phyloP scores from a whole-genome alignment of 1,139 yeast genomes.

The Pichia kudriavzevii region DNA sequence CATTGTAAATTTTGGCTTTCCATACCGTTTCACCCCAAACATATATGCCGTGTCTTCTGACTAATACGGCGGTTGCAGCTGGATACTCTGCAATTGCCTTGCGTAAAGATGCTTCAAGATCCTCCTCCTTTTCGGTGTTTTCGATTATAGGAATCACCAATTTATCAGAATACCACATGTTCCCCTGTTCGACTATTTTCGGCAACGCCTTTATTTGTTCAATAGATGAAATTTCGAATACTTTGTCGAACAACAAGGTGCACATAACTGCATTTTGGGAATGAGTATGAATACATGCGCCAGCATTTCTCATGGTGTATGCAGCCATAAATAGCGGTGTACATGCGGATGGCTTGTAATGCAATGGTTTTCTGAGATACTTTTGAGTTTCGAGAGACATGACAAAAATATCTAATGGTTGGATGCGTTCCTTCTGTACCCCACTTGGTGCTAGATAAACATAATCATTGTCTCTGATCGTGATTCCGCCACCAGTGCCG shows the following conservation, averaged over 20 bases:
- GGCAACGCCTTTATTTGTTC: slow-evolving; percentile 96
- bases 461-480: slow-evolving; percentile 54
- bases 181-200: slow-evolving; percentile 56
- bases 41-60: slow-evolving; percentile 87
- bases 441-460: slow-evolving; percentile 91
- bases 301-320: slow-evolving; percentile 65
- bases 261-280: slow-evolving; percentile 84
- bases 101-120: slow-evolving; percentile 61
- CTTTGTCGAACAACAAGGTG: slow-evolving; percentile 61
- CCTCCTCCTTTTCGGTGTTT: slow-evolving; percentile 83
- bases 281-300: slow-evolving; percentile 94
- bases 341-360: slow-evolving; percentile 83
- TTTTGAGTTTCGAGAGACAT: slow-evolving; percentile 50
- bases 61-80: slow-evolving; percentile 75
- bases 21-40: slow-evolving; percentile 93
- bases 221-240: slow-evolving; percentile 68
- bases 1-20: slow-evolving; percentile 90
- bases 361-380: slow-evolving; percentile 54
- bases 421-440: slow-evolving; percentile 84
- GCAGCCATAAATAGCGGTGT: slow-evolving; percentile 83
- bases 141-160: slow-evolving; percentile 84
- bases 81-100: slow-evolving; percentile 64
- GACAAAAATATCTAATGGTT: slow-evolving; percentile 77
- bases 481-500: slow-evolving; percentile 94
- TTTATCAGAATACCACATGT: slow-evolving; percentile 65